Evolutionary conservation across 345 rosid species (phyloP), one percentile per base, ranked within the genome.

Genomic region (Isatis tinctoria): DNA sequence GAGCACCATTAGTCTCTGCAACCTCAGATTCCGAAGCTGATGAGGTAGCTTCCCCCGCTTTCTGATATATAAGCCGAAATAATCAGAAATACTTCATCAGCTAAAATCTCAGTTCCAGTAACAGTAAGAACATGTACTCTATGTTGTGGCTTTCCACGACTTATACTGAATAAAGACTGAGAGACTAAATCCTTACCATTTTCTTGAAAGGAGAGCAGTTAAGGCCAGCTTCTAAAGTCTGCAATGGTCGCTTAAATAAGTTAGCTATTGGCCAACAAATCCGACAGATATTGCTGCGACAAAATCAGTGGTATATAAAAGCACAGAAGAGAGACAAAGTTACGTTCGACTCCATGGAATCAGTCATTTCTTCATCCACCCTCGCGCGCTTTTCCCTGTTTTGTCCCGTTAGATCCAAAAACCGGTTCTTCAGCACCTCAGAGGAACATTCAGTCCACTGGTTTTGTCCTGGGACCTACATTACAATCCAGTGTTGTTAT

Each of bases 381-480:
- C 97, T 87, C 27, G 27, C 77, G 11, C 97, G 93, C 83, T 95
- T 95, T 73, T 90, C 97, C 72, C 93, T 74, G 12, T 80, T 88
- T 51, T 74, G 82, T 22, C 84, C 73, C 28, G 77, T 80, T 72
- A 27, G 61, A 44, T 78, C 78, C 81, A 80, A 66, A 68, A 60
- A 53, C 32, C 59, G 60, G 32, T 72, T 75, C 47, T 58, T 51
- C 16, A 47, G 75, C 58, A 51, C 77, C 43, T 80, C 81, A 43
- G 82, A 77, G 53, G 82, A 73, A 74, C 80, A 65, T 69, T 90
- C 85, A 65, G 96, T 85, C 97, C 97, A 95, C 3, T 81, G 73
- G 83, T 82, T 95, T 67, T 77, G 85, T 40, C 99, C 96, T 0
- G 96, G 99, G n/a, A 86, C 90, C 99, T 95, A 45, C 58, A 65